These are phyloP conservation scores for Ogataea parapolymorpha DNA, from an alignment of 805 yeast genomes.

Conservation along the genomic window DNA sequence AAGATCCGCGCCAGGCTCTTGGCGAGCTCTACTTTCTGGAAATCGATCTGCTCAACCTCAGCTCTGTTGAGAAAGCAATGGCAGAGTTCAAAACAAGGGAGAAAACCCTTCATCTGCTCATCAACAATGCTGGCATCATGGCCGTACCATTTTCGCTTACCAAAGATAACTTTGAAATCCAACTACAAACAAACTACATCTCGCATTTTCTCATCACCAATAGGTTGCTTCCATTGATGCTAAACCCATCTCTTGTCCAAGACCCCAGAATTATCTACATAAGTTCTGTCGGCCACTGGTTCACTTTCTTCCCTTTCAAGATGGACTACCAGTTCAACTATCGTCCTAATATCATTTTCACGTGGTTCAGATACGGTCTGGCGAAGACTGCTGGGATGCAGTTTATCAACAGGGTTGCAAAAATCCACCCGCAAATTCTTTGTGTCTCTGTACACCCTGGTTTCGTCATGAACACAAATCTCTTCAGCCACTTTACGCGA, in stretches of 20 bases:
- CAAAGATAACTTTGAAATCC: constrained; percentile 66
- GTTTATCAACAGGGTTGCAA: constrained; percentile 58
- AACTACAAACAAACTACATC: constrained; percentile 73
- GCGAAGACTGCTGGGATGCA: constrained; percentile 81
- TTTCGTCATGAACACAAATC: constrained; percentile 75
- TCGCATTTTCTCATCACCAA: constrained; percentile 72
- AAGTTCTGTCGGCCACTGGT: constrained; percentile 62
- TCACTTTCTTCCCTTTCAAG: constrained; percentile 46
- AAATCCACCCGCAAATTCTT: constrained; percentile 61
- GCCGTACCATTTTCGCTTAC: constrained; percentile 68
- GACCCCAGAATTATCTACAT: constrained; percentile 58
- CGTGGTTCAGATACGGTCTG: constrained; percentile 74
- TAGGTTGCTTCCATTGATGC: constrained; percentile 51
- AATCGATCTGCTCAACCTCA: constrained; percentile 51
- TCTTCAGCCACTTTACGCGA: constrained; percentile 73
- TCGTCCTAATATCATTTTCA: constrained; percentile 63
- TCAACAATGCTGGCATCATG: constrained; percentile 80
- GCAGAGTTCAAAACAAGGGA: constrained; percentile 45
- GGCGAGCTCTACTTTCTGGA: constrained; percentile 55
- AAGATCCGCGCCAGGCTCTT: constrained; percentile 28
- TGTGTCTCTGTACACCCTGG: constrained; percentile 80
- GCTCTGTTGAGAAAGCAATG: constrained; percentile 48
- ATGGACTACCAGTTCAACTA: constrained; percentile 50
- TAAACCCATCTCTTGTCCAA: constrained; percentile 27
- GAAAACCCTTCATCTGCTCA: constrained; percentile 51